A percentile compares a stretch with the other conserved stretches of the same genome.
phyloP scores from a whole-genome alignment of 169 alveolate species.

The Plasmodium cynomolgi region DNA sequence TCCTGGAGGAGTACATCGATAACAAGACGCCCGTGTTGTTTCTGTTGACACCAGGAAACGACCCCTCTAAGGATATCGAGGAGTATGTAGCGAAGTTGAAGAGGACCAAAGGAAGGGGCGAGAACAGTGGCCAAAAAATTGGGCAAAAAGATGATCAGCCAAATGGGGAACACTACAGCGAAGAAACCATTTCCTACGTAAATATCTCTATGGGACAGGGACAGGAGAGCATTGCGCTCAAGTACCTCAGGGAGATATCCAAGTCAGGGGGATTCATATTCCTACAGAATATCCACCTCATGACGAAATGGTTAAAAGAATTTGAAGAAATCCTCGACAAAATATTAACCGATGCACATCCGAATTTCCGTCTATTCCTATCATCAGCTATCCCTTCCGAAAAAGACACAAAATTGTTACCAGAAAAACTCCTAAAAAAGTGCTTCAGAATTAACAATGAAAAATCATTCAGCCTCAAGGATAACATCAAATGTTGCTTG shows the following conservation, averaged over 20 bases:
- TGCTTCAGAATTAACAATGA: constrained; percentile 62
- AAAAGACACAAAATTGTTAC: constrained; percentile 51
- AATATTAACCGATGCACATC: constrained; percentile 94
- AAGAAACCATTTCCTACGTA: constrained; percentile 91
- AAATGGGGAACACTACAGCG: constrained; percentile 70
- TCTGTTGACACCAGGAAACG: constrained; percentile 94
- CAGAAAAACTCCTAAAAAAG: constrained; percentile 54
- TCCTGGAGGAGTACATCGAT: constrained; percentile 91
- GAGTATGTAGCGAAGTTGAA: constrained; percentile 74
- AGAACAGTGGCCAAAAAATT: constrained; percentile 9
- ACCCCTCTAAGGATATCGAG: constrained; percentile 93
- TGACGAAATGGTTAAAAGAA: constrained; percentile 95
- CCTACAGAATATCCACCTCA: constrained; percentile 94
- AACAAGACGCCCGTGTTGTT: constrained; percentile 96
- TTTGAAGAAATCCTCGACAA: constrained; percentile 95
- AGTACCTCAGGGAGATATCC: constrained; percentile 93
- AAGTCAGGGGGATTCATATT: constrained; percentile 95
- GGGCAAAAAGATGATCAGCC: constrained; percentile 54
- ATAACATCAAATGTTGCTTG: constrained; percentile 79
- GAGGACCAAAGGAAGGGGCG: not conserved
- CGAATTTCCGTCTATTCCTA: constrained; percentile 94
- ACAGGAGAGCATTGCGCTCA: constrained; percentile 95
- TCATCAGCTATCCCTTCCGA: constrained; percentile 88
- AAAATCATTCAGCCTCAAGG: constrained; percentile 78
- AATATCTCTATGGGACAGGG: constrained; percentile 99